phyloP scores from a whole-genome alignment of 768 basidiomycete genomes.

The Kwoniella europaea region DNA sequence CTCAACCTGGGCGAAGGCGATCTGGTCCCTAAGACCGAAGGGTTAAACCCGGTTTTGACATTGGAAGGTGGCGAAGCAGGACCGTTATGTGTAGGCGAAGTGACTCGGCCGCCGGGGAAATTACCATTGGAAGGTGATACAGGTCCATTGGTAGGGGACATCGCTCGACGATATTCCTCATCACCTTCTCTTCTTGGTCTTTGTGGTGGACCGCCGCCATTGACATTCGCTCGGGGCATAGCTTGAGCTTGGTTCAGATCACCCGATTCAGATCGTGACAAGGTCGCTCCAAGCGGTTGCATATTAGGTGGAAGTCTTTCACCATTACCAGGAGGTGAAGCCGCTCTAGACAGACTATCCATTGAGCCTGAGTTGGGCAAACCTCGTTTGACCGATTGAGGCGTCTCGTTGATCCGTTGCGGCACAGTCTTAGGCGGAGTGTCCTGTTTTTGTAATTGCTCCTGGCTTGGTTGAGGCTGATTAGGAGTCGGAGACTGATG shows the following conservation, averaged over 20 bases:
- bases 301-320: constrained; percentile 18
- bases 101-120: constrained; percentile 21
- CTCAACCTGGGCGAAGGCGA: constrained; percentile 62
- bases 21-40: constrained; percentile 63
- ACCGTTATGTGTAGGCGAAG: constrained; percentile 36
- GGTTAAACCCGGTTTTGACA: constrained; percentile 42
- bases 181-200: constrained; percentile 55
- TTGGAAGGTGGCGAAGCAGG: constrained; percentile 45
- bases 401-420: constrained; percentile 20
- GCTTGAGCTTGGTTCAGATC: constrained; percentile 23
- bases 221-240: constrained; percentile 29
- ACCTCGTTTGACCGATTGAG: constrained; percentile 25
- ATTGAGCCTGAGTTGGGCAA: constrained; percentile 33
- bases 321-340: constrained; percentile 30
- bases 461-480: constrained; percentile 31
- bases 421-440: constrained; percentile 25
- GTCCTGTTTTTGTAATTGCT: not conserved
- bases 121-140: constrained; percentile 35
- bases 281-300: constrained; percentile 13
- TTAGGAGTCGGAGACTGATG: constrained; percentile 9
- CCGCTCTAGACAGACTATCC: constrained; percentile 34
- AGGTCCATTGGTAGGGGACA: constrained; percentile 64
- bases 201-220: constrained; percentile 60
- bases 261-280: constrained; percentile 35
- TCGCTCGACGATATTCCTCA: constrained; percentile 62